Conservation (phyloP, 2,329 filamentous ascomycete genomes). For the Chrysosporium keratinophilum region DNA sequence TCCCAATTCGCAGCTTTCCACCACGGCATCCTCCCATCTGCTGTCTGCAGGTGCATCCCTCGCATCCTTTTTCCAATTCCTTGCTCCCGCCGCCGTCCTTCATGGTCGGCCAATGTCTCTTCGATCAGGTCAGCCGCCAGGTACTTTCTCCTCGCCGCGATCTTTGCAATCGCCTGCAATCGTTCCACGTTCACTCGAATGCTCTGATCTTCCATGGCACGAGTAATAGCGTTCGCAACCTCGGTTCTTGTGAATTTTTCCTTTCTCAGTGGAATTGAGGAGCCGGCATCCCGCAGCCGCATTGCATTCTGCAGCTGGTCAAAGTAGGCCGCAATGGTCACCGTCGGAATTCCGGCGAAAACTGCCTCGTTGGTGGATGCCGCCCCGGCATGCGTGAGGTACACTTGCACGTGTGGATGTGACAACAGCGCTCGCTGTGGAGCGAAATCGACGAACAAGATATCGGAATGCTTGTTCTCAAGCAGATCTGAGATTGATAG, state of each 20-base stretch:
- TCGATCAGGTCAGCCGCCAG: slow-evolving; percentile 35
- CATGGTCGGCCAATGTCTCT: slow-evolving; percentile 34
- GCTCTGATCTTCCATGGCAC: slow-evolving; percentile 25
- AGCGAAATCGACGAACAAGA: slow-evolving; percentile 28
- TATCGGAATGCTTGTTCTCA: too few relatives aligned
- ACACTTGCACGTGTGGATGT: slow-evolving; percentile 28
- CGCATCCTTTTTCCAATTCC: slow-evolving; percentile 16
- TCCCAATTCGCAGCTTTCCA: slow-evolving; percentile 36
- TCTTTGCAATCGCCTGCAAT: slow-evolving; percentile 32
- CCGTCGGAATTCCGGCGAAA: slow-evolving; percentile 32
- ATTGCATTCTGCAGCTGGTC: slow-evolving; percentile 36
- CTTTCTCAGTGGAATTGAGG: slow-evolving; percentile 32
- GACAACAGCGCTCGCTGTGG: slow-evolving; percentile 36
- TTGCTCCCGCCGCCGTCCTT: slow-evolving; percentile 13
- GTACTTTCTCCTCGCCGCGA: slow-evolving; percentile 32
- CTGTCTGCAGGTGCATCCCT: slow-evolving; percentile 32
- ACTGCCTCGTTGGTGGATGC: slow-evolving; percentile 36
- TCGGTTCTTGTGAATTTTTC: slow-evolving; percentile 26
- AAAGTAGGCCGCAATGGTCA: slow-evolving; percentile 33
- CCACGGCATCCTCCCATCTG: slow-evolving; percentile 28
- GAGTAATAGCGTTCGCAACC: slow-evolving; percentile 23
- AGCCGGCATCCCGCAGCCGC: slow-evolving; percentile 29
- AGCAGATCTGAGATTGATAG: too few relatives aligned
- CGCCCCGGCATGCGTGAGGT: slow-evolving; percentile 36
- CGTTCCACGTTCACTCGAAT: slow-evolving; percentile 29